A percentile compares a stretch with the other conserved stretches of the same genome.
Evolutionary conservation across 768 basidiomycete species (phyloP).

Genomic region (Hericium coralloides): DNA sequence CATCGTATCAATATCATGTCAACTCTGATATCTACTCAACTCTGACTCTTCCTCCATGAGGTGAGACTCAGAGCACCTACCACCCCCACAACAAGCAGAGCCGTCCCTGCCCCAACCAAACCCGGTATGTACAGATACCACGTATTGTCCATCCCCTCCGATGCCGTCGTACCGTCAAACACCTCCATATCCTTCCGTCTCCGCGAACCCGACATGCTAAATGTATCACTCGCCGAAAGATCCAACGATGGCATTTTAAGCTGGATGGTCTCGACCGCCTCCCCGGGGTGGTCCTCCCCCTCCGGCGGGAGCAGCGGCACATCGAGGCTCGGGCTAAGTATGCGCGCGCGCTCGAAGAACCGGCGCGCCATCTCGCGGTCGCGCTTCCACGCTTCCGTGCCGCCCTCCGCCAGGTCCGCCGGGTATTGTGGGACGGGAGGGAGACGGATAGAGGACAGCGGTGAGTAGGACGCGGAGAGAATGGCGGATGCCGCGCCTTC

Average conservation of each 20-base stretch:
- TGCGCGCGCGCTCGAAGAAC: conserved; percentile 64
- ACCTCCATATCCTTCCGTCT: conserved; percentile 6
- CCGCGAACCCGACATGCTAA: conserved; percentile 9
- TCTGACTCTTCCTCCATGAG: conserved; percentile 28
- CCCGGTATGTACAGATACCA: conserved; percentile 80
- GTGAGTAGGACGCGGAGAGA: conserved; percentile 65
- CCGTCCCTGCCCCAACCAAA: conserved; percentile 77
- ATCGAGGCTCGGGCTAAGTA: conserved; percentile 53
- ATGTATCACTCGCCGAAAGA: conserved; percentile 16
- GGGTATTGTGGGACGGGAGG: conserved; percentile 23
- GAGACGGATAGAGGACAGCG: conserved; percentile 69
- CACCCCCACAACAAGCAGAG: conserved; percentile 67
- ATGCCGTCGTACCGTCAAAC: conserved; percentile 34
- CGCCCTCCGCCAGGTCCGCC: conserved; percentile 19
- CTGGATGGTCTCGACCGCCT: conserved; percentile 26
- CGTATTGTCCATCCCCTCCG: conserved; percentile 54
- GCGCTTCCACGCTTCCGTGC: conserved; percentile 64
- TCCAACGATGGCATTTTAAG: conserved; percentile 68
- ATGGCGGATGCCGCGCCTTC: conserved; percentile 71
- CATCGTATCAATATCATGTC: background rate
- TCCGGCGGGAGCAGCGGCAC: conserved; percentile 58
- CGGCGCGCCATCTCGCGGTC: conserved; percentile 63
- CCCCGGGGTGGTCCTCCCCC: conserved; percentile 17
- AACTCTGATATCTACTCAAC: conserved; percentile 6
- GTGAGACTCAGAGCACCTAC: conserved; percentile 75